A percentile compares a stretch with the other conserved stretches of the same genome.
phyloP scores from a whole-genome alignment of 352 stramenopile species.

The Phytophthora ramorum region DNA sequence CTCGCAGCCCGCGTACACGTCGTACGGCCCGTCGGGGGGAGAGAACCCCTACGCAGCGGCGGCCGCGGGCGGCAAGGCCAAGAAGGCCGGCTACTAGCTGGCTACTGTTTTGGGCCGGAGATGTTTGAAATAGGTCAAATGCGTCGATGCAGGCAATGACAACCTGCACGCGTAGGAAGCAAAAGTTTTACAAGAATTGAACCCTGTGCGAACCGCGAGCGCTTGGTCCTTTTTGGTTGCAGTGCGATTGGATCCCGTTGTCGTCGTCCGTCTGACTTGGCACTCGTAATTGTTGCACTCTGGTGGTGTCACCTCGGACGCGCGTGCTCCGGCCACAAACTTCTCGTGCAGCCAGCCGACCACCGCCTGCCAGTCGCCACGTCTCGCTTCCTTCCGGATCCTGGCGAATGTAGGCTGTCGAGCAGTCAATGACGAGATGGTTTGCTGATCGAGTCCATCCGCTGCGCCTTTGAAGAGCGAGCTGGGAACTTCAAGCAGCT shows the following conservation, averaged over 20 bases:
- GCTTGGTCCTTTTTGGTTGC: neutral
- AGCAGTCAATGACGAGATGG: conserved; percentile 8
- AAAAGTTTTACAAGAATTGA: conserved; percentile 43
- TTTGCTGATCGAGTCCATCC: conserved; percentile 21
- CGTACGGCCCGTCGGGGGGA: conserved; percentile 35
- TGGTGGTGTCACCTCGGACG: neutral
- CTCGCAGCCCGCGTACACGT: conserved; percentile 41
- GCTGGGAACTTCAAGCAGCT: conserved; percentile 17
- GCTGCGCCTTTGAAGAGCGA: conserved; percentile 12
- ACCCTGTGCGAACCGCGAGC: conserved; percentile 5
- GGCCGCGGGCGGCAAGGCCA: conserved; percentile 34
- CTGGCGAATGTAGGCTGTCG: conserved; percentile 11
- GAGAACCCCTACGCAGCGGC: conserved; percentile 43
- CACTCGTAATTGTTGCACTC: neutral
- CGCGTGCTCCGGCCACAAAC: neutral
- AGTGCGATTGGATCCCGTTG: neutral
- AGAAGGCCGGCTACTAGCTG: conserved; percentile 26
- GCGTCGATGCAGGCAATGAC: conserved; percentile 10
- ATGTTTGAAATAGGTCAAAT: conserved; percentile 39
- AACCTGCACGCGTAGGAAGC: conserved; percentile 10
- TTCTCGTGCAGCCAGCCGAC: neutral
- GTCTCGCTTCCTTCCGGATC: conserved; percentile 19
- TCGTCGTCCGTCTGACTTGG: conserved; percentile 1
- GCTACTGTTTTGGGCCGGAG: conserved; percentile 1
- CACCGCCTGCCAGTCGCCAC: neutral